A percentile compares a stretch with the other conserved stretches of the same genome.
phyloP scores from a whole-genome alignment of 371 early-diverging fungal species.

The Zychaea mexicana region DNA sequence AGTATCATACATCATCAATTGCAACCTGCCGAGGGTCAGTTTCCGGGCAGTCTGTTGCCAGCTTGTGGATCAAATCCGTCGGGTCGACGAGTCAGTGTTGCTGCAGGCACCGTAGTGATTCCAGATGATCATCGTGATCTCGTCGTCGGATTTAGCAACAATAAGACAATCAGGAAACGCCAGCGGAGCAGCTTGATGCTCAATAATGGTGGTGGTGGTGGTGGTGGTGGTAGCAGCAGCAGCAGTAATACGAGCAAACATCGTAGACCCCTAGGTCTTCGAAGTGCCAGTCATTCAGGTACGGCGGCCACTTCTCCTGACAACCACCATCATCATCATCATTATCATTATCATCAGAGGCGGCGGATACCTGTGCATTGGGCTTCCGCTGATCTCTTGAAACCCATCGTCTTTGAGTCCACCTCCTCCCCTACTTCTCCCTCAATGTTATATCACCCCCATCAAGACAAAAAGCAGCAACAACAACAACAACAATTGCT shows the following conservation, averaged over 20 bases:
- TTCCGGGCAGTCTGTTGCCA: constrained; percentile 23
- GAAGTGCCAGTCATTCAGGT: constrained; percentile 8
- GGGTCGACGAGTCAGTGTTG: constrained; percentile 43
- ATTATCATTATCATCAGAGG: too few relatives aligned
- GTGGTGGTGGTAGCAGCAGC: too few relatives aligned
- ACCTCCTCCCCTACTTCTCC: neutral
- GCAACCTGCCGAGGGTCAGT: constrained; percentile 20
- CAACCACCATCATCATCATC: too few relatives aligned
- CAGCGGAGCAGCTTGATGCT: constrained; percentile 3
- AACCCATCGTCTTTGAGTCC: neutral
- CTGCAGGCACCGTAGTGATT: constrained; percentile 48
- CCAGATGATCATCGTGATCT: constrained; percentile 26
- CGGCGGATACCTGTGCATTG: neutral
- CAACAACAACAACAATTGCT: neutral
- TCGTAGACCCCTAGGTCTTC: constrained; percentile 1
- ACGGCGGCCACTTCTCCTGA: too few relatives aligned
- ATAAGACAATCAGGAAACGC: constrained; percentile 5
- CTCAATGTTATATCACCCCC: neutral
- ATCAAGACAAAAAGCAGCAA: neutral
- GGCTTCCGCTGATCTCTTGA: neutral
- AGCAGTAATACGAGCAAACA: neutral
- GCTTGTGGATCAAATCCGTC: constrained; percentile 17
- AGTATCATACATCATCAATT: too few relatives aligned
- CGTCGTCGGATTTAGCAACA: neutral
- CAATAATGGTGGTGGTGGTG: neutral